Evolutionary conservation across 2,329 filamentous ascomycete species (phyloP).

Genomic region (Ophiostoma populinum): DNA sequence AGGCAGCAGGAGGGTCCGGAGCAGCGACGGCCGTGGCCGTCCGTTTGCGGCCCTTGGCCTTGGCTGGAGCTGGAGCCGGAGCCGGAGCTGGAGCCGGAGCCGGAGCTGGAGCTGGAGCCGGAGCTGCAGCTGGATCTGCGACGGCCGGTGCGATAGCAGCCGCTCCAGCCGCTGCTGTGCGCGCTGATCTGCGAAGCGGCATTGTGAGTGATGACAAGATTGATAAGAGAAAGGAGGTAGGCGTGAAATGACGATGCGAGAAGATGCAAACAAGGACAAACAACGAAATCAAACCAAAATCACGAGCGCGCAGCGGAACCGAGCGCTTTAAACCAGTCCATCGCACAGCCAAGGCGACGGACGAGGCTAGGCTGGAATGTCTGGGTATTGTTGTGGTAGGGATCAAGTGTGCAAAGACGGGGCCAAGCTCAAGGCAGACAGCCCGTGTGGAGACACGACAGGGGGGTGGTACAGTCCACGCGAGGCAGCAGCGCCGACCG

Average conservation of each 20-base stretch:
- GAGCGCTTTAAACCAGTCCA: too few species aligned
- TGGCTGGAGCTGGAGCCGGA: neutral
- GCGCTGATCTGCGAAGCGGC: too few species aligned
- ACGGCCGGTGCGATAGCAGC: neutral
- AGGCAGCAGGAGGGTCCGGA: too few species aligned
- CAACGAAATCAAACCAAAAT: neutral
- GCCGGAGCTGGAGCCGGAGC: neutral
- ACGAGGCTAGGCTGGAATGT: too few species aligned
- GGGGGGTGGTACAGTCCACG: too few species aligned
- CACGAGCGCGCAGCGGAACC: too few species aligned
- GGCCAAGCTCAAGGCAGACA: neutral
- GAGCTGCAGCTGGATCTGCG: neutral
- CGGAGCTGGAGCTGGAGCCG: neutral
- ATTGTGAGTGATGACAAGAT: too few species aligned
- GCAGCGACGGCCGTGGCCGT: neutral
- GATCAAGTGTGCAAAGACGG: neutral
- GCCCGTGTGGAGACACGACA: too few species aligned
- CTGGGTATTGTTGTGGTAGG: too few species aligned
- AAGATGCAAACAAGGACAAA: neutral
- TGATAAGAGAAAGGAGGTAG: neutral
- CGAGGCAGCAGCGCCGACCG: slow-evolving; percentile 5
- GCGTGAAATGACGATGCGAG: neutral
- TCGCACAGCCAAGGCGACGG: too few species aligned
- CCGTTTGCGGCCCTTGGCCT: neutral
- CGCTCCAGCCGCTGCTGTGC: neutral